These are phyloP conservation scores for Chaetomiaceae sp. DNA, from an alignment of 2,329 filamentous ascomycete species.

Conservation along the genomic window DNA sequence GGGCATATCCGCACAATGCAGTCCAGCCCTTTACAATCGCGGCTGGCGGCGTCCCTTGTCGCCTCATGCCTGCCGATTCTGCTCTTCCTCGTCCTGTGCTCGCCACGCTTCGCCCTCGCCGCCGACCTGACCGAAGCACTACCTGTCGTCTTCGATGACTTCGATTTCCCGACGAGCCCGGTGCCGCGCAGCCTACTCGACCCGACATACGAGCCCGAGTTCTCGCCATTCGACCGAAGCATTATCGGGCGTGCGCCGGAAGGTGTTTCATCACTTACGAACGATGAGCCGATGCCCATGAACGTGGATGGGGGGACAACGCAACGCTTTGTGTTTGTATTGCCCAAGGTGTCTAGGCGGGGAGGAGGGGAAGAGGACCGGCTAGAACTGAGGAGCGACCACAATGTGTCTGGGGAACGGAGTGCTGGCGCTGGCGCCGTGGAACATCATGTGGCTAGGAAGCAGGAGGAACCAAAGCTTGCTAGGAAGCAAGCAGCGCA, in stretches of 20 bases:
- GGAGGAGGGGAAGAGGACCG: constrained; percentile 25
- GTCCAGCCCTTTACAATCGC: constrained; percentile 66
- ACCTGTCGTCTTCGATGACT: constrained; percentile 24
- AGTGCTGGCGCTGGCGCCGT: constrained; percentile 16
- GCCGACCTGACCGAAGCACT: constrained; percentile 41
- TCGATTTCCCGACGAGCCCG: constrained; percentile 7
- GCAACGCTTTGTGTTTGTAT: constrained; percentile 61
- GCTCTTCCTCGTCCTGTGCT: constrained; percentile 58
- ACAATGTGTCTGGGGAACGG: constrained; percentile 17
- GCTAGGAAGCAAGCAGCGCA: constrained; percentile 32
- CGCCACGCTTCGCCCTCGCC: constrained; percentile 59
- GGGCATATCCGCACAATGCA: constrained; percentile 49
- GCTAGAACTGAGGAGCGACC: constrained; percentile 24
- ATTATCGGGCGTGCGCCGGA: constrained; percentile 59
- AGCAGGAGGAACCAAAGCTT: constrained; percentile 4
- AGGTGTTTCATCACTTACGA: constrained; percentile 48
- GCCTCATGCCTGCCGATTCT: constrained; percentile 56
- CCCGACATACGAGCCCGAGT: constrained; percentile 55
- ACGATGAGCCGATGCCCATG: constrained; percentile 58
- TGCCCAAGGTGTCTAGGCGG: constrained; percentile 47
- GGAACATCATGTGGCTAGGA: constrained; percentile 11
- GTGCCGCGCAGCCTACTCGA: constrained; percentile 23
- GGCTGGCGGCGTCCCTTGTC: constrained; percentile 62
- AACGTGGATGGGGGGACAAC: constrained; percentile 61
- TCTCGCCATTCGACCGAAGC: constrained; percentile 56